A percentile compares a stretch with the other conserved stretches of the same genome.
These are phyloP conservation scores for Calocera viscosa DNA, from an alignment of 768 basidiomycete genomes.

Conservation along the genomic window DNA sequence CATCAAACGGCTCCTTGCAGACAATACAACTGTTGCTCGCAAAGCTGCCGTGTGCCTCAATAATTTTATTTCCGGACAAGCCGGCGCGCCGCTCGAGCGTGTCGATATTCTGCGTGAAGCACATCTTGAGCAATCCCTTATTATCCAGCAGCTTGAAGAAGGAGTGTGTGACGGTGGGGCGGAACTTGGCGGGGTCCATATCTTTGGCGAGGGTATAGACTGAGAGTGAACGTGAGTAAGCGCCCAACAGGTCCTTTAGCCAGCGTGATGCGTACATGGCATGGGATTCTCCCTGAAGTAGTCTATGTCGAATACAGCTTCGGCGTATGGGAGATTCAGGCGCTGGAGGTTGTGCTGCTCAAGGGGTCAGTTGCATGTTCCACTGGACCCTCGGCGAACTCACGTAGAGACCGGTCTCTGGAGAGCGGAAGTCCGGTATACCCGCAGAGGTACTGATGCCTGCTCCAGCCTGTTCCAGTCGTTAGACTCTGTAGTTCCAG, in stretches of 20 bases:
- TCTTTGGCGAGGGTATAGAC: conserved; percentile 90
- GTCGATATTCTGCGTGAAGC: conserved; percentile 83
- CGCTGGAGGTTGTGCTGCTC: conserved; percentile 42
- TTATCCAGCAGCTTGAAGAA: conserved; percentile 73
- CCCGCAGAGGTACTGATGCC: conserved; percentile 67
- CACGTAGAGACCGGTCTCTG: conserved; percentile 58
- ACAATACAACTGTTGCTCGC: conserved; percentile 73
- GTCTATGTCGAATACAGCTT: conserved; percentile 86
- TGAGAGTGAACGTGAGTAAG: conserved; percentile 13
- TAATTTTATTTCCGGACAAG: conserved; percentile 55
- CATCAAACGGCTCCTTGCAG: conserved; percentile 49
- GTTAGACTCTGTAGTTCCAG: background rate
- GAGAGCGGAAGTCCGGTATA: conserved; percentile 82
- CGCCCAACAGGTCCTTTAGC: background rate
- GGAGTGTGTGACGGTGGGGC: conserved; percentile 80
- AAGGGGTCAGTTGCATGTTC: conserved; percentile 35
- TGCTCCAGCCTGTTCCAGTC: conserved; percentile 19
- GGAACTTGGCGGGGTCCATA: conserved; percentile 78
- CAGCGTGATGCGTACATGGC: conserved; percentile 45
- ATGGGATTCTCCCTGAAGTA: conserved; percentile 72
- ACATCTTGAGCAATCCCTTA: conserved; percentile 54
- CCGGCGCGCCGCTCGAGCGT: conserved; percentile 82
- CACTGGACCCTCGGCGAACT: conserved; percentile 19
- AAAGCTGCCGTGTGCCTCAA: conserved; percentile 96
- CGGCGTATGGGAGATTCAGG: conserved; percentile 75